A percentile compares a stretch with the other conserved stretches of the same genome.
phyloP scores from a whole-genome alignment of 305 asterid genomes.

The Plantago rigida region DNA sequence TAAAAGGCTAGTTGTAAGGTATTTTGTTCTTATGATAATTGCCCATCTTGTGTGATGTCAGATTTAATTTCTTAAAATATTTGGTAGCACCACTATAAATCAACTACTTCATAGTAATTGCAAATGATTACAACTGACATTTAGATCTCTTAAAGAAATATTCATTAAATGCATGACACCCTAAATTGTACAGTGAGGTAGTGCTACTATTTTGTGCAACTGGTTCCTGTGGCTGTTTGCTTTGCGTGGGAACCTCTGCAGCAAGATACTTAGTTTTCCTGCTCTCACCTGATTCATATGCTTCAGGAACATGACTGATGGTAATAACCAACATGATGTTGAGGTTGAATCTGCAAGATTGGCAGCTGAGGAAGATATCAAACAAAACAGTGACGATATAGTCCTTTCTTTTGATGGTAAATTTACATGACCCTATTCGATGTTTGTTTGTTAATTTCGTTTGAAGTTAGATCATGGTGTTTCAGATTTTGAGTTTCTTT shows the following conservation, averaged over 20 bases:
- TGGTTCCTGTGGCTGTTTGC: background rate
- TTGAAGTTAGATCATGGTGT: too few species aligned
- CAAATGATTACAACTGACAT: too few species aligned
- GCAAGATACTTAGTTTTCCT: background rate
- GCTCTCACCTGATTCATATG: slow-evolving; percentile 14
- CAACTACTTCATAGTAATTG: too few species aligned
- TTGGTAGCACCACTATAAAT: too few species aligned
- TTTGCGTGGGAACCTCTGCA: background rate
- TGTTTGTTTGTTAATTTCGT: too few species aligned
- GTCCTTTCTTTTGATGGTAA: slow-evolving; percentile 37
- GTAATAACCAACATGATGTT: slow-evolving; percentile 46
- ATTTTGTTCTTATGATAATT: too few species aligned
- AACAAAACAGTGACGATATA: slow-evolving; percentile 36
- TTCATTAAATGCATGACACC: too few species aligned
- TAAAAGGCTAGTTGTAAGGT: too few species aligned
- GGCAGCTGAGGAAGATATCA: slow-evolving; percentile 40
- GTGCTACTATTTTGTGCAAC: background rate
- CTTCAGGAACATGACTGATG: slow-evolving; percentile 42
- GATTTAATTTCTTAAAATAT: too few species aligned
- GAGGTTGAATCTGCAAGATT: slow-evolving; percentile 49
- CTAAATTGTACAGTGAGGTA: background rate
- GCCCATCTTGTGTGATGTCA: too few species aligned
- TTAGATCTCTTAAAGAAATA: too few species aligned
- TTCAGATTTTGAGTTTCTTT: too few species aligned
- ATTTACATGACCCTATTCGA: background rate